phyloP scores from a whole-genome alignment of 441 rosid genomes.

The Eutrema salsugineum region DNA sequence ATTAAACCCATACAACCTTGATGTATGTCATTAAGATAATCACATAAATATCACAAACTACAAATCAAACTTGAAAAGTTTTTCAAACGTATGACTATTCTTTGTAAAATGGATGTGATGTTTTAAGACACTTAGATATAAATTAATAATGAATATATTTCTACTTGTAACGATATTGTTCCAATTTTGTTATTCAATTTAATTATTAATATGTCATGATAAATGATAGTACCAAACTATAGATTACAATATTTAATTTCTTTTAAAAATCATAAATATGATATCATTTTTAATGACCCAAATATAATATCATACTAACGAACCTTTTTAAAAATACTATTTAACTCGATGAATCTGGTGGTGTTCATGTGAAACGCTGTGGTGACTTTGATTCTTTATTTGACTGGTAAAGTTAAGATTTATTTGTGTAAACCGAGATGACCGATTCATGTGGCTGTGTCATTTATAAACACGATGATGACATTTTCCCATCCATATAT shows the following conservation, averaged over 20 bases:
- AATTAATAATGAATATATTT: not conserved
- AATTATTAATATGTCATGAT: not conserved
- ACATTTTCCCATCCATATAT: not conserved
- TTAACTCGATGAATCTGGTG: constrained; percentile 4
- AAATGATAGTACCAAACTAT: not conserved
- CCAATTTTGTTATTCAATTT: not conserved
- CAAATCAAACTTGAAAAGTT: not conserved
- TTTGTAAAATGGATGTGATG: not conserved
- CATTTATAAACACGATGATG: not conserved
- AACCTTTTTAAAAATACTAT: not conserved
- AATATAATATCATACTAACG: not conserved
- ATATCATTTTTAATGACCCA: not conserved
- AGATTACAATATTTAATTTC: not conserved
- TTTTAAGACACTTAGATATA: not conserved
- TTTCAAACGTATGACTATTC: constrained; percentile 10
- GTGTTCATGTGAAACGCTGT: constrained; percentile 8
- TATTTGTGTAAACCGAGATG: not conserved
- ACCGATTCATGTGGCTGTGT: not conserved
- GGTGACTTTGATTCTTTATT: not conserved
- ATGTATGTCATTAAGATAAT: not conserved
- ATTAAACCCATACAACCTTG: not conserved
- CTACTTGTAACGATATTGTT: not conserved
- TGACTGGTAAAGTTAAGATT: not conserved
- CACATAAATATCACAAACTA: not conserved
- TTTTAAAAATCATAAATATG: not conserved